Percentiles rank a stretch among this genome's conserved stretches.
phyloP scores from a whole-genome alignment of 2,329 filamentous ascomycete genomes.

The Aschersonia sp. region DNA sequence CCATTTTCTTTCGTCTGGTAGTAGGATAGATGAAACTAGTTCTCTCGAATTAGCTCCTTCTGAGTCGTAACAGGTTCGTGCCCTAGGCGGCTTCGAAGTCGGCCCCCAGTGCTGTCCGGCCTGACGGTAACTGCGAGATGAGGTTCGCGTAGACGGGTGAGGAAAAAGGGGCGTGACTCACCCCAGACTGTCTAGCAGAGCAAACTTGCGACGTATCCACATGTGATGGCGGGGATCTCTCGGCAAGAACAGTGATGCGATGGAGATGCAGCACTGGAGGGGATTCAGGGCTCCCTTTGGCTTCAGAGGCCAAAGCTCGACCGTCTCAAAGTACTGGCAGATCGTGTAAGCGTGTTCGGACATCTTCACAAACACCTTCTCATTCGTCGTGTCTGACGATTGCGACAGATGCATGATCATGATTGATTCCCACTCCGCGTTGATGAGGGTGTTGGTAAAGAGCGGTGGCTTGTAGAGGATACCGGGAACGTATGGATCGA shows the following conservation, averaged over 20 bases:
- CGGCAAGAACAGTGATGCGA: conserved; percentile 68
- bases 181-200: conserved; percentile 65
- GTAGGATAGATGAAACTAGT: conserved; percentile 70
- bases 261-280: conserved; percentile 61
- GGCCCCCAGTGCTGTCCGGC: too few species aligned
- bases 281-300: conserved; percentile 58
- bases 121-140: too few species aligned
- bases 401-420: conserved; percentile 72
- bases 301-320: conserved; percentile 56
- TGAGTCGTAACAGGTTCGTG: not conserved
- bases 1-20: conserved; percentile 60
- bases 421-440: conserved; percentile 65
- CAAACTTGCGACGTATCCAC: conserved; percentile 72
- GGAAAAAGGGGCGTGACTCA: conserved; percentile 27
- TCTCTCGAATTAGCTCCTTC: not conserved
- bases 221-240: conserved; percentile 55
- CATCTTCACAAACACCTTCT: conserved; percentile 37
- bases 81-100: too few species aligned
- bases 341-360: conserved; percentile 49
- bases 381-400: conserved; percentile 41
- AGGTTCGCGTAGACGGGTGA: not conserved
- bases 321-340: conserved; percentile 66
- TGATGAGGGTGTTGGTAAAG: conserved; percentile 60
- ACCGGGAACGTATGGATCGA: conserved; percentile 57
- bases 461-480: conserved; percentile 56